phyloP scores from a whole-genome alignment of 352 stramenopile genomes.

The Phytophthora sojae region DNA sequence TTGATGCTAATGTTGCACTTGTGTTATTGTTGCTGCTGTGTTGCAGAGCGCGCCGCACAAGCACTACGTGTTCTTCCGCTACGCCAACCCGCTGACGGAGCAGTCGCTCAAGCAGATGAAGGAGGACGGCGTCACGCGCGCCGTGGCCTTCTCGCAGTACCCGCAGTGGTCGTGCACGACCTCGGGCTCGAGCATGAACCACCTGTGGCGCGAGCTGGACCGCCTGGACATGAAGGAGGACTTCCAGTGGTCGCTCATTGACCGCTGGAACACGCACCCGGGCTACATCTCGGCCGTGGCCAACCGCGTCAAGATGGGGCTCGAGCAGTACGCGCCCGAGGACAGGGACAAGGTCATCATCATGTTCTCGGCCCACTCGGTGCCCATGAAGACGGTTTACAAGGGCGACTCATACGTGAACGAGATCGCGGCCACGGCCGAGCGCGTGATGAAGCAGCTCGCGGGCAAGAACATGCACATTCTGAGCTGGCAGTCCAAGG shows the following conservation, averaged over 20 bases:
- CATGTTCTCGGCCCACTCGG: conserved; percentile 92
- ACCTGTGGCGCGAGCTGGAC: conserved; percentile 86
- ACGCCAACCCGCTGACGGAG: conserved; percentile 98
- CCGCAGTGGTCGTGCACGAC: conserved; percentile 97
- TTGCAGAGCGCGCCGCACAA: conserved; percentile 87
- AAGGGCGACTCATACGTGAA: conserved; percentile 91
- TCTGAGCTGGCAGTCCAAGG: conserved; percentile 97
- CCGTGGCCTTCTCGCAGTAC: conserved; percentile 98
- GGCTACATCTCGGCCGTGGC: conserved; percentile 96
- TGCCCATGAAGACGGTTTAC: conserved; percentile 92
- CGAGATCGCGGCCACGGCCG: conserved; percentile 78
- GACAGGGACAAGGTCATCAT: conserved; percentile 91
- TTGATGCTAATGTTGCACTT: conserved; percentile 2
- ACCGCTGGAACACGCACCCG: conserved; percentile 57
- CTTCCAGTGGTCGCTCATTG: conserved; percentile 88
- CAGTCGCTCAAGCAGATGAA: conserved; percentile 96
- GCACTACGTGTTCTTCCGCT: conserved; percentile 98
- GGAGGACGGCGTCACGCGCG: conserved; percentile 93
- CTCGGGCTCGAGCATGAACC: conserved; percentile 85
- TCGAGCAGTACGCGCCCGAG: conserved; percentile 92
- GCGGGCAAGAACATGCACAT: conserved; percentile 82
- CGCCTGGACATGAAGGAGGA: conserved; percentile 89
- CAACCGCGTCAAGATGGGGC: conserved; percentile 92
- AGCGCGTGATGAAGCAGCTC: conserved; percentile 80
- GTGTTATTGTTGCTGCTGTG: conserved; percentile 1